Evolutionary conservation across 148 eudicot genomes (phyloP), one percentile per base, ranked within the genome.

Genomic region (Rhododendron molle): DNA sequence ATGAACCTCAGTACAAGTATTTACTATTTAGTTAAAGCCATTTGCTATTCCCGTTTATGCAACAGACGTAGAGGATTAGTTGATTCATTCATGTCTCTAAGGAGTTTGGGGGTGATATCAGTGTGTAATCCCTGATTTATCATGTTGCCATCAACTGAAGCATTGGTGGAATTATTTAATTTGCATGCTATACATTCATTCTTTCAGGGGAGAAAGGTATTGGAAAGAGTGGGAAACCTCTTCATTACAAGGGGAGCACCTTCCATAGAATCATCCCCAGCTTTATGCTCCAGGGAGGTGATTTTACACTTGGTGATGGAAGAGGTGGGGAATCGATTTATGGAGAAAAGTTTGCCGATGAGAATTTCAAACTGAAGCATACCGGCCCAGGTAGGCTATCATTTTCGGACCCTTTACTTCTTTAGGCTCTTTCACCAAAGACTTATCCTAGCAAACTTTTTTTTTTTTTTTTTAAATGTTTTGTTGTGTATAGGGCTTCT

Each of bases 211-310:
- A 97, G 95, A 95, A 95, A 89, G 99, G 99, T 82, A 49, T 81
- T 32, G 98, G 96, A 83, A 95, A 95, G 88, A 87, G 89, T 62
- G 99, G 99, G 74, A 95, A 95, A 83, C 98, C 98, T 36, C 93
- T 97, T 77, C 99, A 97, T 87, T 97, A 90, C 96, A 97, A 97
- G 85, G 99, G 98, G 76, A 95, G 98, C 89, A 81, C 78, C 67
- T 95, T 97, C 91, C 99, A 97, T 67, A 92, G 99, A 80, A 95
- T 97, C 85, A 97, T 97, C 76, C 98, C 99, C 26, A 94, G 95
- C 90, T 97, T 97, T 87, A 97, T 97, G 99, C 79, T 95, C 86
- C 99, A 97, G 87, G 99, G 98, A 81, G 99, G 99, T 86, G 99
- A 97, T 87, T 97, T 97, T 86, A 97, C 99, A 69, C 95, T 83